Base-by-base conservation (phyloP, 805 yeast species). In the Brettanomyces sp. region DNA sequence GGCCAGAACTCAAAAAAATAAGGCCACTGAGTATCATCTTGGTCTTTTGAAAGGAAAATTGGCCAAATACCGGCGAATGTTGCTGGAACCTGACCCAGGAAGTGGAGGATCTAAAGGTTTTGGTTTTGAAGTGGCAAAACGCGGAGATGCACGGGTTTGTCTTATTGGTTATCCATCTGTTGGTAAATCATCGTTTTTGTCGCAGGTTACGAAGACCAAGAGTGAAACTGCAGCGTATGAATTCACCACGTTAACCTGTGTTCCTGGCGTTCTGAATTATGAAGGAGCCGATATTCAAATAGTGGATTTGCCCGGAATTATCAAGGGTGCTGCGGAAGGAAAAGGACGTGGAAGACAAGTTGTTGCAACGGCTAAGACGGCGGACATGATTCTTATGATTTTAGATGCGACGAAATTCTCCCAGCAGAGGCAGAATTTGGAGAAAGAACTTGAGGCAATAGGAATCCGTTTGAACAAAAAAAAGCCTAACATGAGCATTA, bases 261-360 rank as follows among this genome's bases (percentile, higher is more conserved):
- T 91, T 21, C 97, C 98, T 0, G 97, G 98, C 42, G 95, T 93
- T 11, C 70, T 91, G 55, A 91, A 89, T 60, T 89, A 91, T 60
- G 88, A 89, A 60, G 98, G 98, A 36, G 96, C 98, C 0, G 96
- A 90, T 59, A 89, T 91, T 51, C 99, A 91, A 67, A 82, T 93
- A 53, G 91, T 91, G n/a, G 99, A 91, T 74, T 68, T 91, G 44
- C 99, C 99, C 1, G 99, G 99, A 64, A 91, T 91, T 55, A 91
- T 91, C 47, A 87, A 86, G 62, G 98, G 98, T 39, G 98, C 98
- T 4, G 75, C 95, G 34, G 96, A 87, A 60, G 98, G 98, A 57
- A 90, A 90, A 65, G 99, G 99, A 56, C 79, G 99, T 64, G 98
- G 98, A 47, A 76, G 96, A 56, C 98, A 93, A 64, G 98, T 93